These are phyloP conservation scores for Leccinum ochraceum DNA, from an alignment of 768 basidiomycete species.

Conservation along the genomic window DNA sequence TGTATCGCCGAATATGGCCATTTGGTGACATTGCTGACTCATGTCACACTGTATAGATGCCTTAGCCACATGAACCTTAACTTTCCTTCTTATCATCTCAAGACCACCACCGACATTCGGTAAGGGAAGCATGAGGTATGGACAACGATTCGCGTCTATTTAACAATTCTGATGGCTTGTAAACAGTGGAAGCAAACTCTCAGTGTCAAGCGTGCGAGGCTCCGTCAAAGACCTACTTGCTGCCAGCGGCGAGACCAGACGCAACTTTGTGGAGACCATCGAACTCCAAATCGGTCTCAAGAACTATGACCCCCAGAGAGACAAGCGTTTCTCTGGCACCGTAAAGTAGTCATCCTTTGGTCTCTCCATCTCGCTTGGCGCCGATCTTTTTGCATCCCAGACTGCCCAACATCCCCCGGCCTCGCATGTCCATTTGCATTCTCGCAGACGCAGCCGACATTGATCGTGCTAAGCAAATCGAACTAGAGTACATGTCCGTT, in stretches of 20 bases:
- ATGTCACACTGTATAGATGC: slow-evolving; percentile 39
- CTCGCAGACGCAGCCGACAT: slow-evolving; percentile 99
- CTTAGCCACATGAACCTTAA: slow-evolving; percentile 35
- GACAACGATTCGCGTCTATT: not conserved
- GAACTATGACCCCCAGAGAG: slow-evolving; percentile 99
- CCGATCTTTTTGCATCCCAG: slow-evolving; percentile 39
- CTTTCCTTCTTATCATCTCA: slow-evolving; percentile 25
- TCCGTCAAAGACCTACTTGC: slow-evolving; percentile 90
- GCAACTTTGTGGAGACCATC: slow-evolving; percentile 95
- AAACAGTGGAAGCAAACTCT: slow-evolving; percentile 70
- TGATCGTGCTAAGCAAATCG: slow-evolving; percentile 97
- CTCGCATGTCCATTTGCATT: slow-evolving; percentile 99
- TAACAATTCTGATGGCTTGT: not conserved
- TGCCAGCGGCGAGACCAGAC: slow-evolving; percentile 84
- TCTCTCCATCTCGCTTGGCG: not conserved
- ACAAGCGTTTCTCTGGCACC: slow-evolving; percentile 99
- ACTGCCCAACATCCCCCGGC: slow-evolving; percentile 95
- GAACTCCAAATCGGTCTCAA: slow-evolving; percentile 97
- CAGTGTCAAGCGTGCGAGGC: slow-evolving; percentile 99
- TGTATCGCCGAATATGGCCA: accelerated
- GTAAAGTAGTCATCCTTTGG: slow-evolving; percentile 67
- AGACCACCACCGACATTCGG: slow-evolving; percentile 9
- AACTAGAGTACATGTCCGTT: slow-evolving; percentile 98
- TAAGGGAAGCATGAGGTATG: slow-evolving; percentile 22
- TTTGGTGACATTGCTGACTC: slow-evolving; percentile 22